phyloP scores from a whole-genome alignment of 108 stramenopile genomes.

The Cyclotella cryptica region DNA sequence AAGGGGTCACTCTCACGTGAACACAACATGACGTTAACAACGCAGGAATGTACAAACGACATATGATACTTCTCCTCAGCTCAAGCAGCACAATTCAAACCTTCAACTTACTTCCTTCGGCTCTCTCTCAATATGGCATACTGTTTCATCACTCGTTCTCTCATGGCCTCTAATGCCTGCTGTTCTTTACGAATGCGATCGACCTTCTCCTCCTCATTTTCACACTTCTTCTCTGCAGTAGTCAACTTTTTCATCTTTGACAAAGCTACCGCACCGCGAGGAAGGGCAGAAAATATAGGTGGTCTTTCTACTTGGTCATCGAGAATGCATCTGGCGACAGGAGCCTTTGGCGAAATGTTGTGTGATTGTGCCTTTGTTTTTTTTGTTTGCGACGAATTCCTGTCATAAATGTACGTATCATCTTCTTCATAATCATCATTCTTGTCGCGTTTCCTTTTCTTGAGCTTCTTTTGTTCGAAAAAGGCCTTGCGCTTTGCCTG shows the following conservation, averaged over 20 bases:
- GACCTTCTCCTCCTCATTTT: conserved; percentile 1
- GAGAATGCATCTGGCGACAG: conserved; percentile 13
- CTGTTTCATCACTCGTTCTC: conserved; percentile 50
- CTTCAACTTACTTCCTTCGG: conserved; percentile 19
- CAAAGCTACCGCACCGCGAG: conserved; percentile 43
- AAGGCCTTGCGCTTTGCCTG: conserved; percentile 46
- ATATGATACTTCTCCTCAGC: not conserved
- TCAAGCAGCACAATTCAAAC: too few relatives aligned
- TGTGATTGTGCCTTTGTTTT: not conserved
- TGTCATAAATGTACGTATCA: not conserved
- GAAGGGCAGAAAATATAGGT: conserved; percentile 41
- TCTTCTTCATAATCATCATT: conserved; percentile 23
- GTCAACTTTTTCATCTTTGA: conserved; percentile 31
- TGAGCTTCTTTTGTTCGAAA: conserved; percentile 46
- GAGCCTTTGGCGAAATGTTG: not conserved
- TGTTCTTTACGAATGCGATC: conserved; percentile 49
- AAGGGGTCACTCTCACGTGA: too few relatives aligned
- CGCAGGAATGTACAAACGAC: too few relatives aligned
- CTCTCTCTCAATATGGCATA: conserved; percentile 48
- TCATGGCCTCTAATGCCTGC: conserved; percentile 45
- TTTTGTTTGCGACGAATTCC: conserved; percentile 1
- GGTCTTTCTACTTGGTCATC: conserved; percentile 53
- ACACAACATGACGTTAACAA: too few relatives aligned
- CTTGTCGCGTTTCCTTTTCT: conserved; percentile 42
- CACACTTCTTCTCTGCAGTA: not conserved